A percentile compares a stretch with the other conserved stretches of the same genome.
phyloP scores from a whole-genome alignment of 805 yeast genomes.

The Candida rishiriensis region DNA sequence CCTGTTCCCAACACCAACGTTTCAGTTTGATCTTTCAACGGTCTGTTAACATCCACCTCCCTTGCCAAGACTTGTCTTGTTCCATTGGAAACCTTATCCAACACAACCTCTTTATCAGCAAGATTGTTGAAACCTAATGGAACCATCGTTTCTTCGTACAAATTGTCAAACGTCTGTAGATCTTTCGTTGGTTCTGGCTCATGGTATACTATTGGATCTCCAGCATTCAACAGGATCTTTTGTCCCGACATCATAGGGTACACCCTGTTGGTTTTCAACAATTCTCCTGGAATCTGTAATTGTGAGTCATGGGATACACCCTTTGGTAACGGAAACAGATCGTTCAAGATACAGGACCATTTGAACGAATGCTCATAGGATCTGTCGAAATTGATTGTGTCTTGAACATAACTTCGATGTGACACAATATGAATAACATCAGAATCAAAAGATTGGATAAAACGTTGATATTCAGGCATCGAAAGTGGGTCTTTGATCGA shows the following conservation, averaged over 20 bases:
- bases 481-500: constrained; percentile 37
- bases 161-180: constrained; percentile 20
- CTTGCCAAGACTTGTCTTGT: constrained; percentile 1
- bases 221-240: constrained; percentile 17
- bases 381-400: constrained; percentile 54
- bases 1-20: constrained; percentile 87
- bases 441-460: constrained; percentile 51
- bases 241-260: constrained; percentile 28
- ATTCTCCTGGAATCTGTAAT: constrained; percentile 20
- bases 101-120: constrained; percentile 8
- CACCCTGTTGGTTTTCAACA: constrained; percentile 14
- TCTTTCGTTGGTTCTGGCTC: constrained; percentile 4
- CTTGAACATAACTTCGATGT: constrained; percentile 62
- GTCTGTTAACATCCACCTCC: constrained; percentile 11
- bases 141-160: constrained; percentile 26
- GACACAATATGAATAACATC: constrained; percentile 60
- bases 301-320: constrained; percentile 27
- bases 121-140: constrained; percentile 7
- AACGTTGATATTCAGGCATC: constrained; percentile 39
- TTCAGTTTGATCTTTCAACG: constrained; percentile 52
- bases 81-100: constrained; percentile 1
- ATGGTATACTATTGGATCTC: constrained; percentile 4
- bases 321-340: constrained; percentile 39
- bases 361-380: constrained; percentile 52
- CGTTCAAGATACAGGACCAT: constrained; percentile 48